phyloP scores from a whole-genome alignment of 306 rosid species.

The Cicer bijugum region DNA sequence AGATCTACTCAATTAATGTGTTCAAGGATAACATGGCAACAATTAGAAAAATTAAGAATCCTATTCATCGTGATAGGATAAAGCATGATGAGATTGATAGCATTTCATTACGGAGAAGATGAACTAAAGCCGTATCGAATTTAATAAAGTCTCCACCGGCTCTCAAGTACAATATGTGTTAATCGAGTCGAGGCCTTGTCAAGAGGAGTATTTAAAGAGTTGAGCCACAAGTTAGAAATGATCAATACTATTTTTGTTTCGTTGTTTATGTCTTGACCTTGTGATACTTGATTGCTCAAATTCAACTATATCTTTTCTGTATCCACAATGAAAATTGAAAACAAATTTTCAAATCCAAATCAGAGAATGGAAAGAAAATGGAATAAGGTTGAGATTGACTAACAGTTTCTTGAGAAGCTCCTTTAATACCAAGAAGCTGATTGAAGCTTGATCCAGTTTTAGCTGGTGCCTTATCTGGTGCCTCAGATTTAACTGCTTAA shows the following conservation, averaged over 20 bases:
- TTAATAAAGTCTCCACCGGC: neutral
- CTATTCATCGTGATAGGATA: neutral
- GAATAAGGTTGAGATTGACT: constrained; percentile 30
- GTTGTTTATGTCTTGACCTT: neutral
- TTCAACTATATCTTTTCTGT: too few relatives aligned
- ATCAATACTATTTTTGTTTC: neutral
- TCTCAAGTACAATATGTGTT: neutral
- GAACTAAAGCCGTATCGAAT: neutral
- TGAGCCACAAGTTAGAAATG: neutral
- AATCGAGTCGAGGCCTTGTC: neutral
- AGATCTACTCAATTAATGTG: neutral
- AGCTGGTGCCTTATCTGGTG: constrained; percentile 43
- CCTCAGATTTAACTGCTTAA: constrained; percentile 43
- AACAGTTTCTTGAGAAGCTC: constrained; percentile 60
- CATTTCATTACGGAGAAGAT: neutral
- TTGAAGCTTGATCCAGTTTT: constrained; percentile 56
- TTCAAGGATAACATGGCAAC: neutral
- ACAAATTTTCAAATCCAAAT: constrained; percentile 7
- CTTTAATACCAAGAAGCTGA: constrained; percentile 65
- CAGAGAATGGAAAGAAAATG: constrained; percentile 29
- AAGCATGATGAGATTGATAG: neutral
- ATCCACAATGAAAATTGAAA: constrained; percentile 28
- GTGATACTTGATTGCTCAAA: neutral
- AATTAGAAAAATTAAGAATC: neutral
- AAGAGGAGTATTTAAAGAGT: neutral